These are phyloP conservation scores for Cytospora leucostoma DNA, from an alignment of 2,329 filamentous ascomycete species.

Conservation along the genomic window DNA sequence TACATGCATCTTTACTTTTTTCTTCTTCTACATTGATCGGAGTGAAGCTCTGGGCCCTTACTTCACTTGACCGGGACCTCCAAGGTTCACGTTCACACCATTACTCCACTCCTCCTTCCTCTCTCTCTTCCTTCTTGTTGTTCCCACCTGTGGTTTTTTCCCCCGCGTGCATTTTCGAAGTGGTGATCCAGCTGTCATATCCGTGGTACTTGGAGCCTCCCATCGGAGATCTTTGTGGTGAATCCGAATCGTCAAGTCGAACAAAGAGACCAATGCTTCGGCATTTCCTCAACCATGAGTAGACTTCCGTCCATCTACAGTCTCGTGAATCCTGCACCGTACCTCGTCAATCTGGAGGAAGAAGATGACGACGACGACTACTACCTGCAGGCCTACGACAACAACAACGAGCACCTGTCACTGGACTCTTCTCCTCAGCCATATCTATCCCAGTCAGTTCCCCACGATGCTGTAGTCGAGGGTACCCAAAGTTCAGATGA, in stretches of 20 bases:
- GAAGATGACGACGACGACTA: neutral
- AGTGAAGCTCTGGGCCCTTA: too few relatives aligned
- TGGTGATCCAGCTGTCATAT: too few relatives aligned
- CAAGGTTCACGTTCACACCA: neutral
- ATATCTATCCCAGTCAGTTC: neutral
- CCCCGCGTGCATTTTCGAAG: too few relatives aligned
- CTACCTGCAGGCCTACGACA: conserved; percentile 1
- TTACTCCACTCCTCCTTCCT: too few relatives aligned
- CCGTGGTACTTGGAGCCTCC: too few relatives aligned
- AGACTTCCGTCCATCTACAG: conserved; percentile 2
- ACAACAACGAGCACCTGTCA: neutral
- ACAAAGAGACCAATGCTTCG: conserved; percentile 1
- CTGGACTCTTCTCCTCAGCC: neutral
- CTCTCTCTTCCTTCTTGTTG: too few relatives aligned
- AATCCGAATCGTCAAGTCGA: too few relatives aligned
- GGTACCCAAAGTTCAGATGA: neutral
- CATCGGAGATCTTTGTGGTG: too few relatives aligned
- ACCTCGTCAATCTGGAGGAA: neutral
- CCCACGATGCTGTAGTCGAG: neutral
- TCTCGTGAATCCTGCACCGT: conserved; percentile 1
- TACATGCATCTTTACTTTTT: neutral
- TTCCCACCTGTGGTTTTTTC: too few relatives aligned
- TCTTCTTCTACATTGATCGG: too few relatives aligned
- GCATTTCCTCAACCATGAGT: conserved; percentile 4
- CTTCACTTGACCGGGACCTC: neutral